Evolutionary conservation across 164 flowering plant genomes (phyloP), one percentile per base, ranked within the genome.

Genomic region (Chloranthus sessilifolius): DNA sequence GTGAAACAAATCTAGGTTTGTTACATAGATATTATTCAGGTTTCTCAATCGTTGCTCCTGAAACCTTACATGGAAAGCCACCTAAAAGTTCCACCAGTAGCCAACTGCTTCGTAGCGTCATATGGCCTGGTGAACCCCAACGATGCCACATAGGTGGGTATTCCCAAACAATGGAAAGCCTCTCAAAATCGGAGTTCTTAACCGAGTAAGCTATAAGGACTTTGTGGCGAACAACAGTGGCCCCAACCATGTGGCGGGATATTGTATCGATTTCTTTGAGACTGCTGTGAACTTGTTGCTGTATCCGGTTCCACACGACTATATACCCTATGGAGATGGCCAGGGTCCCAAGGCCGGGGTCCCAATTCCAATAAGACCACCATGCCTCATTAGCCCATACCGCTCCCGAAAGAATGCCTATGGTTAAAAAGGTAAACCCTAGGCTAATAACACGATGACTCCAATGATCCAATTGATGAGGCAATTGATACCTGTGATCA

Each of bases 121-220:
- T 81, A 57, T 91, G 98, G 98, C 98, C 98, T 27, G 98, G 98
- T 30, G 80, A 81, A 53, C 76, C 3, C 29, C 62, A 10, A 30
- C 12, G 11, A 52, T 50, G 39, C 98, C 98, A 40, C 77, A 84
- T 16, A 96, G 98, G 27, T 91, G 98, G 98, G 95, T 88, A 26
- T 85, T 91, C 55, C 96, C 98, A 0, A 68, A 88, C 73, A 91
- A 81, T 58, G 95, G 91, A 41, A 70, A 64, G 65, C 81, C 89
- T 14, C 58, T 91, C 26, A 64, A 75, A 26, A 83, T 91, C 55
- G 96, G 68, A 10, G 83, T 87, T 26, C 98, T 96, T 4, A 53
- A 78, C 53, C 73, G 98, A 39, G 81, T 74, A 20, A 76, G 77
- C 47, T 91, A 69, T 43, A 64, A 70, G 38, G 81, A 81, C 16